These are phyloP conservation scores for Hypoxylon sp. DNA, from an alignment of 2,329 filamentous ascomycete species.

Conservation along the genomic window DNA sequence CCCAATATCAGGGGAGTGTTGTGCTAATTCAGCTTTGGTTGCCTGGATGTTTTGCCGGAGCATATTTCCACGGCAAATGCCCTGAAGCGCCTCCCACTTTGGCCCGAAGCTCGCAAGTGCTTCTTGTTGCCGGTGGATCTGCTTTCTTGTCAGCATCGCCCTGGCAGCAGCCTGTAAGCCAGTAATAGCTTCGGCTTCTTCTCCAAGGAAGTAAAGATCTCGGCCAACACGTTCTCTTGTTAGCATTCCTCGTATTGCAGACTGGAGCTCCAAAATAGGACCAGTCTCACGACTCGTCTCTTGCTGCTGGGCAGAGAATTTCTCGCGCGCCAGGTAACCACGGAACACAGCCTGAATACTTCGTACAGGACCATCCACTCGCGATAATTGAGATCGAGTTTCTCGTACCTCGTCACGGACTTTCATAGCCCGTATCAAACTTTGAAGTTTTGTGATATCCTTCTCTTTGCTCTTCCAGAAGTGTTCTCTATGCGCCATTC, in stretches of 20 bases:
- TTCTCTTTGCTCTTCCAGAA: slow-evolving; percentile 79
- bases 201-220: slow-evolving; percentile 46
- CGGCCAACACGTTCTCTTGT: slow-evolving; percentile 68
- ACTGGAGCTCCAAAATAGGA: slow-evolving; percentile 73
- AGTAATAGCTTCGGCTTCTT: slow-evolving; percentile 47
- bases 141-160: slow-evolving; percentile 71
- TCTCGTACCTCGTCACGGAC: slow-evolving; percentile 71
- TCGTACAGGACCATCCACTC: slow-evolving; percentile 74
- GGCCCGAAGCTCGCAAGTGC: slow-evolving; percentile 66
- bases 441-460: slow-evolving; percentile 85
- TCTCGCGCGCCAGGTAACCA: slow-evolving; percentile 75
- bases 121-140: slow-evolving; percentile 66
- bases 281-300: slow-evolving; percentile 68
- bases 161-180: slow-evolving; percentile 76
- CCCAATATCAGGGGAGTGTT: slow-evolving; percentile 62
- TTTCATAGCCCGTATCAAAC: slow-evolving; percentile 79
- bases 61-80: slow-evolving; percentile 64
- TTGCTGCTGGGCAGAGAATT: slow-evolving; percentile 68
- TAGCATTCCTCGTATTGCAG: slow-evolving; percentile 76
- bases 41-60: slow-evolving; percentile 62
- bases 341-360: slow-evolving; percentile 77
- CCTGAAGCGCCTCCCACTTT: slow-evolving; percentile 67
- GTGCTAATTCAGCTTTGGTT: slow-evolving; percentile 65
- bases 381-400: slow-evolving; percentile 71
- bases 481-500: slow-evolving; percentile 73